phyloP scores from a whole-genome alignment of 1,284 basidiomycete species.

The Leccinum pachyderme region DNA sequence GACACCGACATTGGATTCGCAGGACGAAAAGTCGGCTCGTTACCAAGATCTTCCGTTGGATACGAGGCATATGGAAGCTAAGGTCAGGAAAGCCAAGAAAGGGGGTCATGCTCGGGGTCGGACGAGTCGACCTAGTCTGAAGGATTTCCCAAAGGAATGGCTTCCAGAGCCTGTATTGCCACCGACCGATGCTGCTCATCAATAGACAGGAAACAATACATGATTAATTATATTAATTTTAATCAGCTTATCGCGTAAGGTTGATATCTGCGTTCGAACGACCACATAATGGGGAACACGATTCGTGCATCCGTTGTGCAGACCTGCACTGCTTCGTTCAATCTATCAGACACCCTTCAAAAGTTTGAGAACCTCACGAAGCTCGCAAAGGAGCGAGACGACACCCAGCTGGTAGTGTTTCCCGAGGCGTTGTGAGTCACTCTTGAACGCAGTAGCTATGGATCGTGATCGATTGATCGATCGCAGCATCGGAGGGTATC shows the following conservation, averaged over 20 bases:
- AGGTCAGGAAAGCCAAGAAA: conserved; percentile 65
- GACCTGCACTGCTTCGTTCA: conserved; percentile 52
- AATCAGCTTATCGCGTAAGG: conserved; percentile 7
- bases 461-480: background rate
- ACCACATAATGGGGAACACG: conserved; percentile 19
- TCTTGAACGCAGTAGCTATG: background rate
- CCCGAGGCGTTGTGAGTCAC: conserved; percentile 68
- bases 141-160: conserved; percentile 83
- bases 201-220: conserved; percentile 9
- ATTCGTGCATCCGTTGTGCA: conserved; percentile 55
- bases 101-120: conserved; percentile 63
- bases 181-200: conserved; percentile 4
- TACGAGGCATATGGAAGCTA: conserved; percentile 70
- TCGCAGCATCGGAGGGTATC: conserved; percentile 64
- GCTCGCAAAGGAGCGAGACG: conserved; percentile 50
- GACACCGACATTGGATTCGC: conserved; percentile 7
- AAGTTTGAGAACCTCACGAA: conserved; percentile 54
- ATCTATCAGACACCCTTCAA: conserved; percentile 50
- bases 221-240: conserved; percentile 6
- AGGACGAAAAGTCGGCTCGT: conserved; percentile 32
- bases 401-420: conserved; percentile 61
- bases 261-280: background rate
- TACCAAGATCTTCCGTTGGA: conserved; percentile 72
- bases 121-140: conserved; percentile 60
- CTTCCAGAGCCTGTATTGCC: conserved; percentile 41